Base-by-base conservation (phyloP, 2,329 filamentous ascomycete genomes). In the Talaromyces marneffei region DNA sequence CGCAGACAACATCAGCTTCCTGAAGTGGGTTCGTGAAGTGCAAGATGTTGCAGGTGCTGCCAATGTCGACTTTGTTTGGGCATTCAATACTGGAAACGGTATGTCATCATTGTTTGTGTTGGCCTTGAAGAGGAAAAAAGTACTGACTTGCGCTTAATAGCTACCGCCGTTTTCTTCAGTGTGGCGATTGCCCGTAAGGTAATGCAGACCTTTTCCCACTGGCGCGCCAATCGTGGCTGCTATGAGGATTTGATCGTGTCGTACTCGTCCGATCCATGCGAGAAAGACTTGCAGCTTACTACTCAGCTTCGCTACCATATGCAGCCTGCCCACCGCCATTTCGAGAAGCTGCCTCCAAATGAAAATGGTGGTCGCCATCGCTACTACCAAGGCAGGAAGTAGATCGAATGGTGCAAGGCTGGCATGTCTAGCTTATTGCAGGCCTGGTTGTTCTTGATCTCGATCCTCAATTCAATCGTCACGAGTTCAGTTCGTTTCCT, bases 61-160 rank as follows among this genome's bases (percentile, higher is more conserved):
- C 27, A 75, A 75, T 55, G 69, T 78, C 58, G 76, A 78, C 58
- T 70, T 77, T 59, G 66, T 75, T 16, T 78, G 74, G 73, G 68
- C 75, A 5, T 78, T 77, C 64, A 78, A 78, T 59, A 70, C 71
- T 60, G 76, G 76, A 7, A 78, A 78, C 58, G 76, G 75, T 78
- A 67, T 67, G 74, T 67, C 23, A 27, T 25, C 6, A 2, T 23
- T 23, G 12, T 31, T 23, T 54, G 14, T 23, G 12, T 16, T 20
- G 23, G 10, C 16, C 14, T 33, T 46, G 7, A 9, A 27, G n/a
- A n/a, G n/a, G n/a, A n/a, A n/a, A n/a, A 23, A 10, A 3, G 29
- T 54, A 7, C 56, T 62, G 48, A 60, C 54, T 23, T 27, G 39
- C 6, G 35, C 8, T 52, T 23, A 27, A 50, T 29, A 61, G 53